Conservation (phyloP, 2,329 filamentous ascomycete species). For the Fusarium odoratissimum region DNA sequence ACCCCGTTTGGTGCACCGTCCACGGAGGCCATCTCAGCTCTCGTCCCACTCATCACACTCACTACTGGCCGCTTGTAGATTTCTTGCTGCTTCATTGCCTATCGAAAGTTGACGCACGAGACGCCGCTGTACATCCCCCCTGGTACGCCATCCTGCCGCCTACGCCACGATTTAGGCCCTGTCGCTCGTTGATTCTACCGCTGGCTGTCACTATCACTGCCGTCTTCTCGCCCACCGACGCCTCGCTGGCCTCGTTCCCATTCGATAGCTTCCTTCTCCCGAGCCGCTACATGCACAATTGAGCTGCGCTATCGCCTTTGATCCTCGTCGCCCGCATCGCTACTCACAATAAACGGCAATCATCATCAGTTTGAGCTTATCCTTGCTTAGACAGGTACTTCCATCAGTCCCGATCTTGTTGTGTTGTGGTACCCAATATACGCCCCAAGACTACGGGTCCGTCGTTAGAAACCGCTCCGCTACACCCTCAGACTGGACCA, state of each 20-base stretch:
- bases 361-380: conserved; percentile 34
- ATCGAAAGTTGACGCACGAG: conserved; percentile 38
- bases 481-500: conserved; percentile 48
- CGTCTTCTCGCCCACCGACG: conserved; percentile 29
- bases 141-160: conserved; percentile 42
- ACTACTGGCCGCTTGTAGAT: conserved; percentile 35
- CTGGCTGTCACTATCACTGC: conserved; percentile 35
- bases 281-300: conserved; percentile 43
- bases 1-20: conserved; percentile 42
- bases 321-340: conserved; percentile 22
- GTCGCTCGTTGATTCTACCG: conserved; percentile 42
- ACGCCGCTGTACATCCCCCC: conserved; percentile 39
- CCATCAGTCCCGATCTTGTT: conserved; percentile 38
- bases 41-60: conserved; percentile 48
- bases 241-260: conserved; percentile 34
- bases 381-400: conserved; percentile 43
- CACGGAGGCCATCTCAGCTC: conserved; percentile 45
- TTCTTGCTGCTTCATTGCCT: conserved; percentile 38
- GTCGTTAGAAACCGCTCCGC: conserved; percentile 50
- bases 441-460: conserved; percentile 49
- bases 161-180: conserved; percentile 41
- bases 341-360: conserved; percentile 37
- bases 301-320: conserved; percentile 24
- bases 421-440: conserved; percentile 45
- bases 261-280: conserved; percentile 32